Conservation (phyloP, 208 protist species). For the Acanthamoeba healyi region DNA sequence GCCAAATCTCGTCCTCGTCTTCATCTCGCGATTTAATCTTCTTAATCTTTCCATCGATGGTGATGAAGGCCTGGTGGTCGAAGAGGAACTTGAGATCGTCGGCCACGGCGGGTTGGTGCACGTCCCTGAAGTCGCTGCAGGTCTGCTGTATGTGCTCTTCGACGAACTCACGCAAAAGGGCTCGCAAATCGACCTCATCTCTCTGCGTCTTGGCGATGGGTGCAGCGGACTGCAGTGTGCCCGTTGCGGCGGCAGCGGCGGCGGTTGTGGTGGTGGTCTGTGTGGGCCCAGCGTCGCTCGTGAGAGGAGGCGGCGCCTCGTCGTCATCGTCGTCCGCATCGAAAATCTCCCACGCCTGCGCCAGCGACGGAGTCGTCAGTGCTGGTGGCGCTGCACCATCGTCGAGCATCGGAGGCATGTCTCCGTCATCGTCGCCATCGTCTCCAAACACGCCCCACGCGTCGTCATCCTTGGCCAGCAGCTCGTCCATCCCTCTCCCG, state of each 20-base stretch:
- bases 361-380: not conserved
- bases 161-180: not conserved
- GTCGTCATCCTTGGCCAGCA: not conserved
- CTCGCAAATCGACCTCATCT: not conserved
- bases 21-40: not conserved
- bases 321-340: not conserved
- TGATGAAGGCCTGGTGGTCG: not conserved
- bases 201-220: not conserved
- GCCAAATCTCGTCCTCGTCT: not conserved
- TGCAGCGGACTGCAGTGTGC: not conserved
- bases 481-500: not conserved
- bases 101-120: not conserved
- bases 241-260: not conserved
- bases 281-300: not conserved
- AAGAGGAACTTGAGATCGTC: not conserved
- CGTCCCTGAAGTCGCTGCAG: not conserved
- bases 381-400: not conserved
- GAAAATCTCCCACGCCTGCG: conserved; percentile 1
- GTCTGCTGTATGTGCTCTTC: conserved; percentile 16
- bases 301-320: not conserved
- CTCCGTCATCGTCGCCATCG: not conserved
- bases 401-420: not conserved
- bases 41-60: not conserved
- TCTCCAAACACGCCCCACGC: conserved; percentile 35
- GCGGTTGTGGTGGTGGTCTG: not conserved